These are phyloP conservation scores for Quercus alba DNA, from an alignment of 306 rosid species.

Conservation along the genomic window DNA sequence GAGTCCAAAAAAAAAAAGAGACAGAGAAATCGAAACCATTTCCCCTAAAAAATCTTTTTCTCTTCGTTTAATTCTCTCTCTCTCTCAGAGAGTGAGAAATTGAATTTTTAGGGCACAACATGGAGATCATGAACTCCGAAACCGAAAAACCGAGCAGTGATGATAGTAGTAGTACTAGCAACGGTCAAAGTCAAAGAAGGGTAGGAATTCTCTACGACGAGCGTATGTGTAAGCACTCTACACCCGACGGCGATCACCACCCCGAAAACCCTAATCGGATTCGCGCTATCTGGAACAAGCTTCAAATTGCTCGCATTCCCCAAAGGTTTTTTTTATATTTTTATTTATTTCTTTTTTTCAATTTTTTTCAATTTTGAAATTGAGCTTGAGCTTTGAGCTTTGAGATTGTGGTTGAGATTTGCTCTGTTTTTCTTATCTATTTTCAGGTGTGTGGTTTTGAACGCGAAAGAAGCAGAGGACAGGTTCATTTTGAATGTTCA, in stretches of 20 bases:
- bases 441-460: conserved; percentile 75
- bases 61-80: background rate
- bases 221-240: conserved; percentile 71
- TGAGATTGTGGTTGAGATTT: background rate
- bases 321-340: conserved; percentile 30
- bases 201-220: conserved; percentile 80
- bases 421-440: background rate
- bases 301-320: conserved; percentile 46
- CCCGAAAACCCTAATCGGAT: conserved; percentile 80
- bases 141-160: background rate
- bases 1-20: too few species aligned
- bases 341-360: background rate
- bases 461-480: conserved; percentile 75
- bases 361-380: background rate
- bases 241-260: conserved; percentile 49
- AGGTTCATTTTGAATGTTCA: conserved; percentile 55
- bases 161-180: background rate
- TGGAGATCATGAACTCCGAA: conserved; percentile 10
- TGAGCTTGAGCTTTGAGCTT: too few species aligned
- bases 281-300: conserved; percentile 70
- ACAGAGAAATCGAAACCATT: too few species aligned
- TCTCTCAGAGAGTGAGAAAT: background rate
- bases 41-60: background rate
- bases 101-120: background rate
- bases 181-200: conserved; percentile 32